A percentile compares a stretch with the other conserved stretches of the same genome.
Conservation (phyloP, 345 rosid genomes). For the Kernera saxatilis region DNA sequence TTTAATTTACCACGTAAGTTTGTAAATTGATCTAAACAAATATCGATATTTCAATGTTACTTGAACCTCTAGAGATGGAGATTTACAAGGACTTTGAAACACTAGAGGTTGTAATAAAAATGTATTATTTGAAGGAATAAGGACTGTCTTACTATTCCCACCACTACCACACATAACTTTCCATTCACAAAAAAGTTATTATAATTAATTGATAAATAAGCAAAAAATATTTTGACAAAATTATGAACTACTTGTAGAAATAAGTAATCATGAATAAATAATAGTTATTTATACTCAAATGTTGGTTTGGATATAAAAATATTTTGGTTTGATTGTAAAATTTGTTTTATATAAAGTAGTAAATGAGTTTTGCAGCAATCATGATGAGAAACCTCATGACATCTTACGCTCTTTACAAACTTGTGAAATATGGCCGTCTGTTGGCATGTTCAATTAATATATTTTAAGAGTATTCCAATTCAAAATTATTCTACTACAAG, state of each 20-base stretch:
- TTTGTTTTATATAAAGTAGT: no score
- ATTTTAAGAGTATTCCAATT: neutral
- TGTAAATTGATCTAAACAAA: neutral
- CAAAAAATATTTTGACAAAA: neutral
- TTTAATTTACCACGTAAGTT: neutral
- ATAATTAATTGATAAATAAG: neutral
- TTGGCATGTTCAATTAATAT: neutral
- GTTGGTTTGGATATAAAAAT: neutral
- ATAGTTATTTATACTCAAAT: neutral
- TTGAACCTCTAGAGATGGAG: constrained; percentile 20
- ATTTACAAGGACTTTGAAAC: constrained; percentile 46
- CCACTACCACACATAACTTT: constrained; percentile 21
- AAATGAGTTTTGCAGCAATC: neutral
- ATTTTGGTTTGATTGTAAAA: no score
- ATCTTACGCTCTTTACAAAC: no score
- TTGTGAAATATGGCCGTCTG: neutral
- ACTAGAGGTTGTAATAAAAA: constrained; percentile 36
- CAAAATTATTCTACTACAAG: neutral
- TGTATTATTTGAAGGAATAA: constrained; percentile 29
- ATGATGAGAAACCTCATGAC: neutral
- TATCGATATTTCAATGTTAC: constrained; percentile 20
- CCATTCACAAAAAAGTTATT: constrained; percentile 35
- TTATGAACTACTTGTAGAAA: neutral
- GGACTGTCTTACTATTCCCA: neutral
- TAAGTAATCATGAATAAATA: neutral